Base-by-base conservation (phyloP, 352 stramenopile species). In the Globisporangium acanthophoron region DNA sequence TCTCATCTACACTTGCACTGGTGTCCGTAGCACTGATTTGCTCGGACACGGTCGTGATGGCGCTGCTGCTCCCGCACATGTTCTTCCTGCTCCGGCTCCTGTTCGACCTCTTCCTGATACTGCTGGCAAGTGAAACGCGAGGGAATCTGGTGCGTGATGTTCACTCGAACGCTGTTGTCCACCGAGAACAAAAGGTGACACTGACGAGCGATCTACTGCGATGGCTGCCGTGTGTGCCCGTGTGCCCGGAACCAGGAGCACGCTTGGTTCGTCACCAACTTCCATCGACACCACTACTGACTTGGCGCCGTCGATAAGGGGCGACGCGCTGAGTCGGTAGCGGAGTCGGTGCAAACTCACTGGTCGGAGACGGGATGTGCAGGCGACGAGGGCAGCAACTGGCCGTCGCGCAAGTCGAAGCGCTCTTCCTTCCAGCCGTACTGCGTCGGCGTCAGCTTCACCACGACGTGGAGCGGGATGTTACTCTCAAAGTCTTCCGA, bases 191-290 rank as follows among this genome's bases (percentile, higher is more conserved):
- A 51, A 3, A 59, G 31, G 27, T 15, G 27, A 50, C 24, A 35
- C n/a, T 61, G 21, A 31, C 37, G 39, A 33, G 48, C 21, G 21
- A 18, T 18, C 2, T 37, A 27, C 35, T 59, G 24, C 27, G 45
- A 29, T 11, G 18, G 5, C 24, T 52, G 15, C 18, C 24, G 29
- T 56, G 43, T 64, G 27, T 24, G 15, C 20, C 3, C 21, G 8
- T 21, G 50, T 31, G 13, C 2, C 8, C 5, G 27, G 20, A 39
- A 51, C 8, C 56, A 89, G 79, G 70, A 74, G 8, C 68, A 78
- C 21, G 48, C 70, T 46, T 89, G 77, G 77, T 86, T 89, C 58
- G 62, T 87, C 44, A 84, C 71, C 51, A 85, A 67, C 37, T 89
- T 89, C 56, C 79, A 86, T 51, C 76, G 73, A 0, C 64, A 86